phyloP scores from a whole-genome alignment of 2,329 filamentous ascomycete species.

The Amauroascus niger region DNA sequence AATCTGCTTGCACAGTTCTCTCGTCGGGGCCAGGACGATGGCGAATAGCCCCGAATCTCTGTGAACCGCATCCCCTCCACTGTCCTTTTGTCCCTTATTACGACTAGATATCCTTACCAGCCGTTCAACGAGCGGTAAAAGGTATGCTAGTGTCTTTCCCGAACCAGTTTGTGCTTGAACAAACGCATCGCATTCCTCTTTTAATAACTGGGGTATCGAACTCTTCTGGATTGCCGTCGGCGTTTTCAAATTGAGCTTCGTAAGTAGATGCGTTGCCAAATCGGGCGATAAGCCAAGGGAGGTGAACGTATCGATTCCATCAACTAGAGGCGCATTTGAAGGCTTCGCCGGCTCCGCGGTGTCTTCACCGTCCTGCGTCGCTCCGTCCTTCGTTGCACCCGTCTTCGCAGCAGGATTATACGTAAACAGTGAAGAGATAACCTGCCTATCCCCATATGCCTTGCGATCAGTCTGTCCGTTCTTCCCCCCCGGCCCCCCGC shows the following conservation, averaged over 20 bases:
- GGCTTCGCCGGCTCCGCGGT: constrained; percentile 52
- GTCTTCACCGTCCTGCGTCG: constrained; percentile 28
- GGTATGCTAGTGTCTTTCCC: constrained; percentile 93
- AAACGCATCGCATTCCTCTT: constrained; percentile 79
- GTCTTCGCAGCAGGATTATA: constrained; percentile 71
- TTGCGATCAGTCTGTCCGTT: constrained; percentile 13
- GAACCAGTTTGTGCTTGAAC: constrained; percentile 96
- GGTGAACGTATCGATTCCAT: constrained; percentile 76
- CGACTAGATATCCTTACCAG: constrained; percentile 63
- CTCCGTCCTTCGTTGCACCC: constrained; percentile 29
- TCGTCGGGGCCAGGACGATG: constrained; percentile 84
- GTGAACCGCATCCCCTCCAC: constrained; percentile 50
- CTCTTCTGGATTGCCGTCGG: constrained; percentile 93
- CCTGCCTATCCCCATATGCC: constrained; percentile 41
- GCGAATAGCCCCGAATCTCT: constrained; percentile 86
- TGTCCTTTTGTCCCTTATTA: constrained; percentile 34
- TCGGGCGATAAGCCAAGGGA: constrained; percentile 71
- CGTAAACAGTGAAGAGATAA: constrained; percentile 87
- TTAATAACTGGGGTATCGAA: constrained; percentile 69
- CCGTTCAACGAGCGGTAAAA: constrained; percentile 82
- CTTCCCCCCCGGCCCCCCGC: constrained; percentile 15
- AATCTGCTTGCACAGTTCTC: constrained; percentile 92
- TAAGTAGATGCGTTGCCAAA: constrained; percentile 70
- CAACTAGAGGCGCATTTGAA: constrained; percentile 81
- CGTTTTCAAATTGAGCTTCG: constrained; percentile 78